Evolutionary conservation across 2,329 filamentous ascomycete genomes (phyloP).

Genomic region (Aureobasidium sp.): DNA sequence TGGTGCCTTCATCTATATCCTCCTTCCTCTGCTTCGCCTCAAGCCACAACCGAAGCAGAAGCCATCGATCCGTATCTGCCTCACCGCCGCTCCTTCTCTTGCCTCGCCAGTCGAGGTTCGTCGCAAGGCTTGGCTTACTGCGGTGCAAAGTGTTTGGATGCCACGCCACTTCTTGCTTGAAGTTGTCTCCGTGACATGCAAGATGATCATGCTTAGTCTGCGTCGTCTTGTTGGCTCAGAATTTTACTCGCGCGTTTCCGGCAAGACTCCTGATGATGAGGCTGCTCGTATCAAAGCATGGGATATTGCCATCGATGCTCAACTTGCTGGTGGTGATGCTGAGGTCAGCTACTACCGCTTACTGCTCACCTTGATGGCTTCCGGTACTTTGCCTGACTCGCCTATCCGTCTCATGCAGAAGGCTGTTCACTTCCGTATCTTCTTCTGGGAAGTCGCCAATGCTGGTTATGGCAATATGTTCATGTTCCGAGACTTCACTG

Average conservation of each 20-base stretch:
- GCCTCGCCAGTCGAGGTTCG: slow-evolving; percentile 79
- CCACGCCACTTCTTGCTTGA: slow-evolving; percentile 83
- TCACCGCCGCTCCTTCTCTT: slow-evolving; percentile 57
- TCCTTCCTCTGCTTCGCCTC: slow-evolving; percentile 50
- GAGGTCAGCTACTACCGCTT: slow-evolving; percentile 85
- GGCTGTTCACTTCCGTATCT: slow-evolving; percentile 80
- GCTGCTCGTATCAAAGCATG: slow-evolving; percentile 81
- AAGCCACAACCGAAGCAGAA: slow-evolving; percentile 49
- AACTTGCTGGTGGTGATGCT: slow-evolving; percentile 81
- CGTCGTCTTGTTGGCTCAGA: slow-evolving; percentile 70
- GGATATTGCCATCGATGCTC: slow-evolving; percentile 87
- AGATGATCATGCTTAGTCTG: slow-evolving; percentile 74
- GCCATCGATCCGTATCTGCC: slow-evolving; percentile 29
- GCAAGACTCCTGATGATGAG: slow-evolving; percentile 77
- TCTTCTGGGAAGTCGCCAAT: slow-evolving; percentile 71
- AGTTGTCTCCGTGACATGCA: slow-evolving; percentile 69
- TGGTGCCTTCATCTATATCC: slow-evolving; percentile 48
- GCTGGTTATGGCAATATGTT: slow-evolving; percentile 57
- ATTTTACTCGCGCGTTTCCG: slow-evolving; percentile 70
- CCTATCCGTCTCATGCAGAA: slow-evolving; percentile 83
- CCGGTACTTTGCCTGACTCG: slow-evolving; percentile 76
- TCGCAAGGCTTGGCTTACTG: slow-evolving; percentile 84
- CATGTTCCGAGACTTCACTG: slow-evolving; percentile 61
- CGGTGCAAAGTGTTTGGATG: slow-evolving; percentile 86
- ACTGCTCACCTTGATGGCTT: slow-evolving; percentile 78